Base-by-base conservation (phyloP, 148 eudicot genomes). In the Camellia japonica region DNA sequence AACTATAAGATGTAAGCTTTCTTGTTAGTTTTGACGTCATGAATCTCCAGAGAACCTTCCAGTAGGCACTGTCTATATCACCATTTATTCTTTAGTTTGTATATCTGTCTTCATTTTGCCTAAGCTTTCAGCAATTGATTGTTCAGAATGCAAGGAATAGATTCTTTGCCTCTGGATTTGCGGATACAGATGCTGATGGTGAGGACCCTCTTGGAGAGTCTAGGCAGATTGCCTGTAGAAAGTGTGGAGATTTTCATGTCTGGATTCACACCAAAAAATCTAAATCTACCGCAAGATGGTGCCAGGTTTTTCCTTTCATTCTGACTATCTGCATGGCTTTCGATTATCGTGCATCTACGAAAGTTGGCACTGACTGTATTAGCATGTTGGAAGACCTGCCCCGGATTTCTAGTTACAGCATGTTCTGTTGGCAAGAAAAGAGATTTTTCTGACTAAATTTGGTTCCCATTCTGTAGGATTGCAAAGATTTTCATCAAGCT, bases 261-360 rank as follows among this genome's bases (percentile, higher is more conserved):
- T 95, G 99, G 99, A 83, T 87, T 70, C 87, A 81, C 58, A 92
- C 99, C 67, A 93, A 87, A 76, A 95, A 93, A 85, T 71, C 85
- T 77, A 95, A 95, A 85, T 85, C 91, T 80, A 89, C 81, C 84
- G 99, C 97, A 79, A 92, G 99, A 93, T 95, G 97, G 95, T 95
- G 99, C 85, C 99, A 95, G 99, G 99, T 95, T 71, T 71, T 71
- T 58, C 44, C 49, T 70, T 71, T 5, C 46, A 68, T 60, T 71
- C 43, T 52, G 38, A 58, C 54, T 61, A 58, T 78, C 12, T 56
- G 44, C 52, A 49, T 49, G 52, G 52, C 5, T 49, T 49, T 49
- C 7, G 52, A 49, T 49, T 49, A 49, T 49, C 2, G 5, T 49
- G 52, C 52, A 49, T 49, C 52, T 49, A 49, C 3, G 52, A 49